Evolutionary conservation across 2,329 filamentous ascomycete genomes (phyloP).

Genomic region (Ophiostoma sp.): DNA sequence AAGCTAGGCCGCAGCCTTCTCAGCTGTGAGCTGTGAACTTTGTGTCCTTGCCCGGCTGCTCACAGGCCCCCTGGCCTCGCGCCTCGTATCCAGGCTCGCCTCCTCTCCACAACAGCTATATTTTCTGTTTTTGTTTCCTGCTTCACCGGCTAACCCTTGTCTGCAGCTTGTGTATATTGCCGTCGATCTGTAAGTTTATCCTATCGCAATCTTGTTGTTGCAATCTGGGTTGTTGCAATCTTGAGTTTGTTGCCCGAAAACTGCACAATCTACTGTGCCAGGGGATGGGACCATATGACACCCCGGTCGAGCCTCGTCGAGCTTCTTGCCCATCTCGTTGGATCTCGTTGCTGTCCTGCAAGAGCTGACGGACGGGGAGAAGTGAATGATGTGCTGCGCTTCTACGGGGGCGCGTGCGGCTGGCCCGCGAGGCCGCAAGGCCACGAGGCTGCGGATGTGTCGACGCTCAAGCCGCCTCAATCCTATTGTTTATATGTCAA

Average conservation of each 20-base stretch:
- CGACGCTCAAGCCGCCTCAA: not conserved
- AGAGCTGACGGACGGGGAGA: not conserved
- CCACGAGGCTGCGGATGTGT: not conserved
- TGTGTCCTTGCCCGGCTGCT: not conserved
- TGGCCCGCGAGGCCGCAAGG: not conserved
- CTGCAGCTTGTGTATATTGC: conserved; percentile 82
- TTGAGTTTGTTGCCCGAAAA: not conserved
- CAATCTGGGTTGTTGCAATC: not conserved
- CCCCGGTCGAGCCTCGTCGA: not conserved
- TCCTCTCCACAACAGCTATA: not conserved
- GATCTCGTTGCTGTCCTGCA: not conserved
- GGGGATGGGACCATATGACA: not conserved
- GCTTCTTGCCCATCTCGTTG: not conserved
- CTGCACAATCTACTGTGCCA: conserved; percentile 1
- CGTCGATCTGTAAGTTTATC: conserved; percentile 78
- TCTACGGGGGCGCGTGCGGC: not conserved
- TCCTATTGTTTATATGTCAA: conserved; percentile 25
- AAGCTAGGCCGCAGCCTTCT: not conserved
- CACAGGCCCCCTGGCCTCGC: conserved; percentile 12
- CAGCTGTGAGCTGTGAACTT: conserved; percentile 6
- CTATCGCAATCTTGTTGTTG: not conserved
- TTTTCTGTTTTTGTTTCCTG: conserved; percentile 27
- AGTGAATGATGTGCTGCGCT: conserved; percentile 8
- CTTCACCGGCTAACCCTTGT: conserved; percentile 36
- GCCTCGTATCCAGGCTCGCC: conserved; percentile 1